Evolutionary conservation across 805 yeast species (phyloP).

Genomic region (Wickerhamiella kazuoi): DNA sequence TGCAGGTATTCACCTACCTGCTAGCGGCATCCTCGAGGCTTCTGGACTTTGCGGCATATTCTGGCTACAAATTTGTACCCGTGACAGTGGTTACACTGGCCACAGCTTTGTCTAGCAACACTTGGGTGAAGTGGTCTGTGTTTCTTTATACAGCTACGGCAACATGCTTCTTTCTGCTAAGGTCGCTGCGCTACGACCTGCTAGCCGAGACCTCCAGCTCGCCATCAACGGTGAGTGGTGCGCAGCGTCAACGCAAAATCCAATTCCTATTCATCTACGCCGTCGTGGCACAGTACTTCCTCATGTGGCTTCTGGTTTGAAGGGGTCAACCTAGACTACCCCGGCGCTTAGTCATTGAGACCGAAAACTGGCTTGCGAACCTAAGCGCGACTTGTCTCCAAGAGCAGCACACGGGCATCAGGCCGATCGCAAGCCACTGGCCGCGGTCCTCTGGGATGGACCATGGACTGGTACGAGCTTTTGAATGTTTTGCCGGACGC

Average conservation of each 20-base stretch:
- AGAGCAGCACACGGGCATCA: no score
- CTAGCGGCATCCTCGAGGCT: conserved; percentile 51
- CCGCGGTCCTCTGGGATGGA: no score
- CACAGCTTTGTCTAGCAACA: conserved; percentile 15
- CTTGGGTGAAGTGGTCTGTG: conserved; percentile 32
- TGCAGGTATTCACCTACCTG: conserved; percentile 70
- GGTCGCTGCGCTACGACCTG: conserved; percentile 47
- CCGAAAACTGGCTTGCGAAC: no score
- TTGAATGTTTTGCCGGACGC: conserved; percentile 76
- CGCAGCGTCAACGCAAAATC: conserved; percentile 61
- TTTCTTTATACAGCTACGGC: conserved; percentile 36
- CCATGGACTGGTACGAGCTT: conserved; percentile 36
- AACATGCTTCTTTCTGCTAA: conserved; percentile 31
- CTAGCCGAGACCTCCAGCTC: conserved; percentile 34
- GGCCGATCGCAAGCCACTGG: no score
- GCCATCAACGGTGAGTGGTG: conserved; percentile 35
- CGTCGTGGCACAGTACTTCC: conserved; percentile 55
- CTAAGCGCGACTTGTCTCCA: no score
- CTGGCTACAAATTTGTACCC: conserved; percentile 89
- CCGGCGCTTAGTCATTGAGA: no score
- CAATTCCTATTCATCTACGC: conserved; percentile 77
- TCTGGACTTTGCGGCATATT: conserved; percentile 74
- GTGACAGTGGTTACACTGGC: conserved; percentile 22
- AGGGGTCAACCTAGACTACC: no score
- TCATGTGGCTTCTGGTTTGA: conserved; percentile 51